These are phyloP conservation scores for Staphylotrichum tortipilum DNA, from an alignment of 495 filamentous ascomycete genomes.

Conservation along the genomic window DNA sequence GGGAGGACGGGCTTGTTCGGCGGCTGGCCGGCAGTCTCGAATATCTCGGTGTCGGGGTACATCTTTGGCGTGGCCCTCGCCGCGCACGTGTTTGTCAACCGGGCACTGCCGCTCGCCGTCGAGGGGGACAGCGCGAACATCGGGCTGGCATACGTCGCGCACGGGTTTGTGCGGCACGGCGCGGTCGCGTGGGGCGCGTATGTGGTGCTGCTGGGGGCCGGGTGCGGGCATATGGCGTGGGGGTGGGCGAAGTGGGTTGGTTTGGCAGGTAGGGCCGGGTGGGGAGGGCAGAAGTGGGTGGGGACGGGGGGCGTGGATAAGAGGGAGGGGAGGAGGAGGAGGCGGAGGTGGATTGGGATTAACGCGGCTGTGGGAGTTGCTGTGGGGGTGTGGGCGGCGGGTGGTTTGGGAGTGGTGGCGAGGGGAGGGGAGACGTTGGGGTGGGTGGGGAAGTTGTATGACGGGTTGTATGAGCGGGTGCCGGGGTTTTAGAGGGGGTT, in stretches of 20 bases:
- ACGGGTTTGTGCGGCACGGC: slow-evolving; percentile 67
- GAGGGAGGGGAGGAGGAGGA: slow-evolving; percentile 39
- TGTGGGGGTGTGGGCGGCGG: slow-evolving; percentile 66
- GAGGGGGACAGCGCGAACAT: slow-evolving; percentile 79
- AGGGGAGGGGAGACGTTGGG: slow-evolving; percentile 59
- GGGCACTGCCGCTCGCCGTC: slow-evolving; percentile 58
- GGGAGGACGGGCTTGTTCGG: slow-evolving; percentile 19
- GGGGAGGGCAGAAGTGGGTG: slow-evolving; percentile 16
- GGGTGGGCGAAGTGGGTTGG: slow-evolving; percentile 71
- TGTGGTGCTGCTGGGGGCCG: slow-evolving; percentile 54
- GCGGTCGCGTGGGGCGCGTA: slow-evolving; percentile 60
- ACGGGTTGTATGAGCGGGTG: slow-evolving; percentile 43
- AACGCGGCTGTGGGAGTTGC: slow-evolving; percentile 52
- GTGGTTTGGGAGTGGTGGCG: slow-evolving; percentile 68
- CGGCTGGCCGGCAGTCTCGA: slow-evolving; percentile 61
- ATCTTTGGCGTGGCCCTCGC: slow-evolving; percentile 52
- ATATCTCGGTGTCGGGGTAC: slow-evolving; percentile 60
- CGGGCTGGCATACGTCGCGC: slow-evolving; percentile 71
- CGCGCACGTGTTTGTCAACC: slow-evolving; percentile 63
- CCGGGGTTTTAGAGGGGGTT: slow-evolving; percentile 14
- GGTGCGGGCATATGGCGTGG: slow-evolving; percentile 73
- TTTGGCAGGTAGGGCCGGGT: slow-evolving; percentile 34
- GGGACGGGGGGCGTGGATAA: slow-evolving; percentile 24
- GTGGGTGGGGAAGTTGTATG: slow-evolving; percentile 74
- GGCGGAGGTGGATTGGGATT: slow-evolving; percentile 59